Evolutionary conservation across 2,329 filamentous ascomycete genomes (phyloP).

Genomic region (Teratosphaeria zuluensis): DNA sequence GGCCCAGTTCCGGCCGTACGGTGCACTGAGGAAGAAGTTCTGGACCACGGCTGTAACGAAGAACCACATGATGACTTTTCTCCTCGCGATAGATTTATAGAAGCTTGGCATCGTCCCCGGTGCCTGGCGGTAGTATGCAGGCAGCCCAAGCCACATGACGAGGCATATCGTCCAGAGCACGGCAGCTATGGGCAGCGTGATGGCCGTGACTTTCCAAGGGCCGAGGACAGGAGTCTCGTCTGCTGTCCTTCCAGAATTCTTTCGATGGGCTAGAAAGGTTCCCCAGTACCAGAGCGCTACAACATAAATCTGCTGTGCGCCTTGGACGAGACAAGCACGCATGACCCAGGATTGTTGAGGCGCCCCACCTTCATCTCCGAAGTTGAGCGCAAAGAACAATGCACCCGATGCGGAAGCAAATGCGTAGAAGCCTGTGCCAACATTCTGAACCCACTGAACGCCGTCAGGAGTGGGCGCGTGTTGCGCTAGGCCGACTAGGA

Average conservation of each 20-base stretch:
- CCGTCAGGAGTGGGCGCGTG: slow-evolving; percentile 38
- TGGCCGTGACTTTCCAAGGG: slow-evolving; percentile 26
- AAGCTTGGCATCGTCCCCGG: slow-evolving; percentile 55
- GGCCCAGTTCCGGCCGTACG: slow-evolving; percentile 56
- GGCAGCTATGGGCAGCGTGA: slow-evolving; percentile 47
- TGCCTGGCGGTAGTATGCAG: slow-evolving; percentile 53
- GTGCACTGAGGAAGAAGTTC: slow-evolving; percentile 56
- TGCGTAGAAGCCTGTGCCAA: too few species aligned
- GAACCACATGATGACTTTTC: slow-evolving; percentile 58
- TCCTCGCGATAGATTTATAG: slow-evolving; percentile 49
- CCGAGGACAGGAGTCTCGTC: slow-evolving; percentile 8
- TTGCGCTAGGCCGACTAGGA: slow-evolving; percentile 46
- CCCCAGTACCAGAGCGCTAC: slow-evolving; percentile 61
- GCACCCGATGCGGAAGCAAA: too few species aligned
- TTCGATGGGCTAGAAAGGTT: slow-evolving; percentile 29
- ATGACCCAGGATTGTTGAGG: slow-evolving; percentile 42
- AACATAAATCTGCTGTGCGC: slow-evolving; percentile 55
- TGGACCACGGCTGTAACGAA: slow-evolving; percentile 53
- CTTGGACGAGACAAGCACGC: slow-evolving; percentile 54
- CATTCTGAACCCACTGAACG: background rate
- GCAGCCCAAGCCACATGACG: slow-evolving; percentile 49
- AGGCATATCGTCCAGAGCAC: slow-evolving; percentile 46
- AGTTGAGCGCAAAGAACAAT: too few species aligned
- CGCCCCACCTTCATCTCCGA: too few species aligned
- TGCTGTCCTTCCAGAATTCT: slow-evolving; percentile 30